Conservation (phyloP, 192 early-diverging fungal genomes). For the Entophlyctis luteolus region DNA sequence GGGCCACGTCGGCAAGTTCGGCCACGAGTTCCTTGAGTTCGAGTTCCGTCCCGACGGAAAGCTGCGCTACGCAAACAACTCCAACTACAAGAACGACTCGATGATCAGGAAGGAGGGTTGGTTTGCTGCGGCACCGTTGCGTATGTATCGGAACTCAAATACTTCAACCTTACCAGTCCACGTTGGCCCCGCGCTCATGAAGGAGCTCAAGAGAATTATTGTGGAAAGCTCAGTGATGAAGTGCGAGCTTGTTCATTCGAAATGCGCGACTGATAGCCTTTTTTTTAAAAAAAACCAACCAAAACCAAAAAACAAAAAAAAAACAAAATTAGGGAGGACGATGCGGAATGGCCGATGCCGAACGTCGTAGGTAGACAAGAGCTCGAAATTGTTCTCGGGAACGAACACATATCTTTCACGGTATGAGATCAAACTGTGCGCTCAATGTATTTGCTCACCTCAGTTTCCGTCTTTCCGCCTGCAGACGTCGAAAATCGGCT, state of each 20-base stretch:
- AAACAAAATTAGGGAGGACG: conserved; percentile 94
- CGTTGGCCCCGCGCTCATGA: conserved; percentile 73
- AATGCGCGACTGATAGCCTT: not conserved
- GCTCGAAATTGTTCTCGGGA: conserved; percentile 87
- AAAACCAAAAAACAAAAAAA: not conserved
- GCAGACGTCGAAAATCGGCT: conserved; percentile 87
- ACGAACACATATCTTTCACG: conserved; percentile 89
- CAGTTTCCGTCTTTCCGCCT: not conserved
- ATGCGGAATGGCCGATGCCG: conserved; percentile 83
- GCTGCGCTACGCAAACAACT: conserved; percentile 95
- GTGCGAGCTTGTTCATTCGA: conserved; percentile 27
- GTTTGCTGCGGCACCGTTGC: not conserved
- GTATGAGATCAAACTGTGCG: conserved; percentile 37
- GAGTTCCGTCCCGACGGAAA: conserved; percentile 83
- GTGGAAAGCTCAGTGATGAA: conserved; percentile 86
- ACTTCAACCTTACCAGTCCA: conserved; percentile 53
- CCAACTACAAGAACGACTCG: conserved; percentile 94
- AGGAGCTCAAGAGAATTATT: conserved; percentile 86
- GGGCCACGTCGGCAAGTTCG: conserved; percentile 87
- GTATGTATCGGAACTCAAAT: not conserved
- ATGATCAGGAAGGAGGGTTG: conserved; percentile 90
- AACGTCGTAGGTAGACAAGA: conserved; percentile 89
- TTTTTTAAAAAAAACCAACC: not conserved
- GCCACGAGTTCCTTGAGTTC: conserved; percentile 98
- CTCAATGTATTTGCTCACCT: not conserved